Conservation (phyloP, 2,329 filamentous ascomycete genomes). For the Ceratocystis harringtonii region DNA sequence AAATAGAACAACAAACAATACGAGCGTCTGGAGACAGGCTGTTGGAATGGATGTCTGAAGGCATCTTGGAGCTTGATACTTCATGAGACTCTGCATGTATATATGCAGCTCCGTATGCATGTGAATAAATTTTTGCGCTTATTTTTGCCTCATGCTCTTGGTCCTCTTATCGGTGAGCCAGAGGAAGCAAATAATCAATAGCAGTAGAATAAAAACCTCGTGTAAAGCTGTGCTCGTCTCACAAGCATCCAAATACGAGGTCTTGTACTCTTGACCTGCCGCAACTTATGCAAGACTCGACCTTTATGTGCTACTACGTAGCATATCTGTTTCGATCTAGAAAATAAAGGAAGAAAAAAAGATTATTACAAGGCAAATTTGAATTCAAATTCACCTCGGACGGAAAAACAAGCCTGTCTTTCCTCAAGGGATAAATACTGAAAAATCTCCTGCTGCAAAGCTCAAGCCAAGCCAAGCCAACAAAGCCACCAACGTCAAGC, state of each 20-base stretch:
- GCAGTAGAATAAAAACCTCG: background rate
- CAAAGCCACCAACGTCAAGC: too few species aligned
- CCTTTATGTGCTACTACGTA: background rate
- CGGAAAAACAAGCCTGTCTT: too few species aligned
- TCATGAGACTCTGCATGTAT: too few species aligned
- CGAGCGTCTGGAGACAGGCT: background rate
- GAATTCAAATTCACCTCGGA: background rate
- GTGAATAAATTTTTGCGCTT: too few species aligned
- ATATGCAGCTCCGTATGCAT: too few species aligned
- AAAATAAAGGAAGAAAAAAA: background rate
- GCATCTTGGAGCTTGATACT: background rate
- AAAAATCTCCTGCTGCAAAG: too few species aligned
- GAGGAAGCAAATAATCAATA: background rate
- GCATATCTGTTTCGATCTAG: background rate
- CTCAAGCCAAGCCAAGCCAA: too few species aligned
- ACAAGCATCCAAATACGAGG: background rate
- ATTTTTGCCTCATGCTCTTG: too few species aligned
- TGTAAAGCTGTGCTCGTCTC: background rate
- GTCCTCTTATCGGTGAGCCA: background rate
- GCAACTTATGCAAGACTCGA: background rate
- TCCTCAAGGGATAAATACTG: too few species aligned
- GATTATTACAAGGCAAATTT: background rate
- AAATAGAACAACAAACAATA: slow-evolving; percentile 1
- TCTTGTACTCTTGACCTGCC: background rate
- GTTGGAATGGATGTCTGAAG: background rate